A percentile compares a stretch with the other conserved stretches of the same genome.
Conservation (phyloP, 352 stramenopile species). For the Pythium phragmiticola region DNA sequence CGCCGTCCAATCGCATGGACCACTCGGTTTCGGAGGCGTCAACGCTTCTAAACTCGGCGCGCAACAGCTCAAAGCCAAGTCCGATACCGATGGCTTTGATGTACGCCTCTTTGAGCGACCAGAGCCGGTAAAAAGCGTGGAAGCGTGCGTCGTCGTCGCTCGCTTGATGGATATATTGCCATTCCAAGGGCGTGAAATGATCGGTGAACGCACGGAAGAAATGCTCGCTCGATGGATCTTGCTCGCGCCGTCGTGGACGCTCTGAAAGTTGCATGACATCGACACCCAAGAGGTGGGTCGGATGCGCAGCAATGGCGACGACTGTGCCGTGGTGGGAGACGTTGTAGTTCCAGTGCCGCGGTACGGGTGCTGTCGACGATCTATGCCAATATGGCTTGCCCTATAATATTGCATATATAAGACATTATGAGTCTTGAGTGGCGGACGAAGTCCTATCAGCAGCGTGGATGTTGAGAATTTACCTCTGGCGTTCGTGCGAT, state of each 20-base stretch:
- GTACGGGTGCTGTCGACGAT: background rate
- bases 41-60: slow-evolving; percentile 43
- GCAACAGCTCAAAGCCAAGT: slow-evolving; percentile 55
- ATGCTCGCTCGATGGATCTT: slow-evolving; percentile 23
- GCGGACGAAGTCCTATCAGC: background rate
- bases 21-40: slow-evolving; percentile 23
- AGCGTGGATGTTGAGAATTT: background rate
- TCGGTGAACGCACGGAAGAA: slow-evolving; percentile 66
- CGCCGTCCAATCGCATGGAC: slow-evolving; percentile 44
- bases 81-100: slow-evolving; percentile 76
- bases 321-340: slow-evolving; percentile 74
- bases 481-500: slow-evolving; percentile 65
- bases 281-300: slow-evolving; percentile 50
- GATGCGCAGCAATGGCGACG: slow-evolving; percentile 58
- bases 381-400: slow-evolving; percentile 66
- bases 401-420: slow-evolving; percentile 19
- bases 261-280: slow-evolving; percentile 65
- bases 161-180: slow-evolving; percentile 43
- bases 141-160: slow-evolving; percentile 24
- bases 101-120: slow-evolving; percentile 78
- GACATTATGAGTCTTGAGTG: background rate
- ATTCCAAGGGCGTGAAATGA: slow-evolving; percentile 64
- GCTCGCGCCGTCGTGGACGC: slow-evolving; percentile 32
- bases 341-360: slow-evolving; percentile 69
- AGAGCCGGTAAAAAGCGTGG: slow-evolving; percentile 60